Evolutionary conservation across 2,329 filamentous ascomycete species (phyloP).

Genomic region (Aspergillus sp.): DNA sequence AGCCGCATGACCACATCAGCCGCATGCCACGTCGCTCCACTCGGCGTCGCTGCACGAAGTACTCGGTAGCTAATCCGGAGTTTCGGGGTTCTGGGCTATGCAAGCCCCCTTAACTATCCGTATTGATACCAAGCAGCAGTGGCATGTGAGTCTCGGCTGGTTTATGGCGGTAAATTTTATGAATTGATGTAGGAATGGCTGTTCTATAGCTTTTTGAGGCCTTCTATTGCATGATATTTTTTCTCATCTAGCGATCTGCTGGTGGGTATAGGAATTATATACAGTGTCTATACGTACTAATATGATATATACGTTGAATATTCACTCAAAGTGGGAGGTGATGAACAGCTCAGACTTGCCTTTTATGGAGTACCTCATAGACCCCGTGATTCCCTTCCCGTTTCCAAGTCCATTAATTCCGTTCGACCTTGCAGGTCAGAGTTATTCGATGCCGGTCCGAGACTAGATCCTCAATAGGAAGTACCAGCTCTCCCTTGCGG

Average conservation of each 20-base stretch:
- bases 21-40: too few relatives aligned
- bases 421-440: background rate
- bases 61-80: too few relatives aligned
- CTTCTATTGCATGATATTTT: background rate
- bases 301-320: too few relatives aligned
- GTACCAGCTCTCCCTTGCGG: conserved; percentile 15
- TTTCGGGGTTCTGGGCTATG: too few relatives aligned
- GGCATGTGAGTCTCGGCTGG: too few relatives aligned
- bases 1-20: too few relatives aligned
- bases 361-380: conserved; percentile 26
- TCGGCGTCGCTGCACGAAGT: too few relatives aligned
- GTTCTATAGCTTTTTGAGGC: background rate
- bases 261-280: background rate
- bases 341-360: conserved; percentile 37
- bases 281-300: background rate
- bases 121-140: too few relatives aligned
- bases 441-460: background rate
- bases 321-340: background rate
- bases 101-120: too few relatives aligned
- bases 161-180: background rate
- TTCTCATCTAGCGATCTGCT: background rate
- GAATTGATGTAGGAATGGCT: background rate
- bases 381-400: background rate
- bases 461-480: background rate
- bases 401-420: background rate